Base-by-base conservation (phyloP, 1,139 yeast genomes). In the Suhomyces kunorum region DNA sequence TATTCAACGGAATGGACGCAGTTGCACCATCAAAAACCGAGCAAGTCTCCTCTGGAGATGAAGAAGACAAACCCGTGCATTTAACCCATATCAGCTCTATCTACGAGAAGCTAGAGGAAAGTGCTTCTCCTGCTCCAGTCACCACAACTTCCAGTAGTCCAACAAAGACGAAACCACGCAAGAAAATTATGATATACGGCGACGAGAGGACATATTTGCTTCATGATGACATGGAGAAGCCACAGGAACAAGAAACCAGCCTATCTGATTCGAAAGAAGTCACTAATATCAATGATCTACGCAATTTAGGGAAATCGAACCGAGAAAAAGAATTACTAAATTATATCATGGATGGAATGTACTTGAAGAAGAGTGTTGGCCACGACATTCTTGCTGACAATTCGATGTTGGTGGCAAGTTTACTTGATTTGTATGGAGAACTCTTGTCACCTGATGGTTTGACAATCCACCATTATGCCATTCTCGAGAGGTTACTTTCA, bases 201-300 rank as follows among this genome's bases (percentile, higher is more conserved):
- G 55, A 55, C 2, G 55, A 53, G 27, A 41, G 67, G 36, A 54
- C 61, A 26, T 58, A 45, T 38, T 47, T 60, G 16, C 22, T 53
- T n/a, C 53, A 55, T 6, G 51, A 46, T 9, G 32, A 37, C 5
- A 16, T 8, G 3, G 19, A 11, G 42, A 31, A 9, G 26, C 5
- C 36, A 36, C 3, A 40, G 30, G 11, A 39, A 31, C 4, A 6
- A 28, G 39, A n/a, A 28, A 34, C 4, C 42, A 34, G 15, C 28
- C 36, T 8, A 40, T 12, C 28, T 4, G 35, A 31, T 31, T 3
- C 30, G 3, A 25, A 39, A 11, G 48, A 42, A 8, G 33, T 46
- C 3, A 30, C 48, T 1, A 53, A 50, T 33, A 49, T 56, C 20
- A 48, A 57, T 34, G 64, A 60, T 42, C 48, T 59, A 28, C 39